phyloP scores from a whole-genome alignment of 257 asterid species.

The Solanum peruvianum region DNA sequence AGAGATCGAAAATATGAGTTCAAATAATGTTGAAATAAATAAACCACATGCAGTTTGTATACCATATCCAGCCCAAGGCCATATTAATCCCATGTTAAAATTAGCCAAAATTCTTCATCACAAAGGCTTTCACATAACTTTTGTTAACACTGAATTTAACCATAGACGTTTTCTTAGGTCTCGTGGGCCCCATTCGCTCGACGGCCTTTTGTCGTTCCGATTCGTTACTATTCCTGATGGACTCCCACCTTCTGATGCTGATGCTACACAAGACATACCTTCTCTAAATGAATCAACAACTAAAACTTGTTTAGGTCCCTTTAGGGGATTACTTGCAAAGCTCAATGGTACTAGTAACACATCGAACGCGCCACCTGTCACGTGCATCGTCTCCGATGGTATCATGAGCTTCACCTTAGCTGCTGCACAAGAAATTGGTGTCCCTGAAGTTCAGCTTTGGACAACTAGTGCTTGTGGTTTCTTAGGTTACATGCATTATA shows the following conservation, averaged over 20 bases:
- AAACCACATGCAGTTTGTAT: not conserved
- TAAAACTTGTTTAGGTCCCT: not conserved
- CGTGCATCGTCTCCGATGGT: not conserved
- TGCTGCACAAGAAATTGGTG: not conserved
- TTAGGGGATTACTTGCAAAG: not conserved
- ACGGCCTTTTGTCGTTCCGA: not conserved
- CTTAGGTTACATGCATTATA: not conserved
- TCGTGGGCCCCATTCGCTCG: not conserved
- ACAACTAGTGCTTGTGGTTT: conserved; percentile 3
- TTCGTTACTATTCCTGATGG: not conserved
- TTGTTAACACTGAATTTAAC: not conserved
- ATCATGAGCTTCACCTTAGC: not conserved
- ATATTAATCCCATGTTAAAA: not conserved
- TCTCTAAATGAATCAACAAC: not conserved
- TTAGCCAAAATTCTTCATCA: not conserved
- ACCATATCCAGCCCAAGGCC: not conserved
- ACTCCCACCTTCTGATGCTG: not conserved
- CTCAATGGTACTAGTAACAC: not conserved
- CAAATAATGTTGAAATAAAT: not conserved
- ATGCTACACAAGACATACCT: not conserved
- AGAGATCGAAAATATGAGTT: not conserved
- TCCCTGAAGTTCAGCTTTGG: not conserved
- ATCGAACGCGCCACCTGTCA: not conserved
- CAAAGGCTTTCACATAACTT: not conserved
- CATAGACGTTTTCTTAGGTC: not conserved